A percentile compares a stretch with the other conserved stretches of the same genome.
These are phyloP conservation scores for Yarrowia osloensis DNA, from an alignment of 805 yeast genomes.

Conservation along the genomic window DNA sequence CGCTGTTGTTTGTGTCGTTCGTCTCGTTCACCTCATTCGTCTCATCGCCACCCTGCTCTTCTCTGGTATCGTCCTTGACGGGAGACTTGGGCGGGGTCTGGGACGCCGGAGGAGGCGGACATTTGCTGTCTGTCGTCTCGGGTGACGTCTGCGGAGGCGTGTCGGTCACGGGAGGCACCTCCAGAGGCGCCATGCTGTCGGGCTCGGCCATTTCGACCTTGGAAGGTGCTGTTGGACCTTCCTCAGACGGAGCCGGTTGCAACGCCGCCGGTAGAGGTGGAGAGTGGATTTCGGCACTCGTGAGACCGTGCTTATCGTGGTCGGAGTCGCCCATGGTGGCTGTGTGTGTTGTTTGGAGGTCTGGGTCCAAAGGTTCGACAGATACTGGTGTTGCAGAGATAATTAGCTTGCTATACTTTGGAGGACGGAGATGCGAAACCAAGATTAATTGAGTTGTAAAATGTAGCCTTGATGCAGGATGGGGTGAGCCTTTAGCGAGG, in stretches of 20 bases:
- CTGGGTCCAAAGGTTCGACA: background rate
- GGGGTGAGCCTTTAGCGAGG: background rate
- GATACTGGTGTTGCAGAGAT: background rate
- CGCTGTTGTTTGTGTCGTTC: background rate
- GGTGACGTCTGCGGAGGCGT: conserved; percentile 12
- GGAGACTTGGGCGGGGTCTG: background rate
- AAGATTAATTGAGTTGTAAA: background rate
- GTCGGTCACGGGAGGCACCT: background rate
- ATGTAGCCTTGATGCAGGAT: background rate
- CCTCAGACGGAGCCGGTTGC: background rate
- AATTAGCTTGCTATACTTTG: background rate
- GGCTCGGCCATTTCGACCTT: background rate
- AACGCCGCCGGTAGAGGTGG: background rate
- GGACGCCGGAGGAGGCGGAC: background rate
- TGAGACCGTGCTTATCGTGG: background rate
- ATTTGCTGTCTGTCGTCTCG: background rate
- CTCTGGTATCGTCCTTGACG: background rate
- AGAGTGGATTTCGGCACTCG: background rate
- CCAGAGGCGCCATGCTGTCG: background rate
- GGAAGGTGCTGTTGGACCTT: background rate
- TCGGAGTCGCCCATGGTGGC: background rate
- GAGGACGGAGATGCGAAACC: background rate
- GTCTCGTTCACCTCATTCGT: background rate
- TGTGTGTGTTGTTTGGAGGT: background rate
- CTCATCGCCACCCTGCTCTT: background rate